Conservation (phyloP, 2,329 filamentous ascomycete genomes). For the Lomentospora prolificans region DNA sequence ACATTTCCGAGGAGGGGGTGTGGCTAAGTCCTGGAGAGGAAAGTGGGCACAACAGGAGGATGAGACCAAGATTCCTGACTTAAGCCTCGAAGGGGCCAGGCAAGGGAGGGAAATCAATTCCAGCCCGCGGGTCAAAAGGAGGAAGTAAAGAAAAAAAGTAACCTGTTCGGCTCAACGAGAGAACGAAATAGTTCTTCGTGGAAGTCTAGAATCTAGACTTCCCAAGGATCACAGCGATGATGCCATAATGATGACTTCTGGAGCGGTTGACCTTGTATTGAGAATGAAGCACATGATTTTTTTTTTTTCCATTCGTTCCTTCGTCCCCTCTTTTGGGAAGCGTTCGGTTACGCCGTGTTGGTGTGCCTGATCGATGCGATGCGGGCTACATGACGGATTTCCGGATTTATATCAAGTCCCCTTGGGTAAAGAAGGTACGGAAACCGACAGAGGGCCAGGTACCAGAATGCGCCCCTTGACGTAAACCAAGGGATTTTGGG, state of each 20-base stretch:
- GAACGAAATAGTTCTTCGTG: neutral
- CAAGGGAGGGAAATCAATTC: too few relatives aligned
- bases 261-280: neutral
- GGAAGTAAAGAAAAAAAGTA: neutral
- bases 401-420: conserved; percentile 1
- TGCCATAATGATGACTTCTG: neutral
- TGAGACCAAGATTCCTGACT: too few relatives aligned
- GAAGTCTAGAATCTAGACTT: neutral
- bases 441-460: neutral
- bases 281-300: neutral
- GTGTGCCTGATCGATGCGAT: neutral
- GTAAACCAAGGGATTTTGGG: neutral
- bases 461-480: neutral
- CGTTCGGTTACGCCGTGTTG: too few relatives aligned
- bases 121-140: too few relatives aligned
- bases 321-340: too few relatives aligned
- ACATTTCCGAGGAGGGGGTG: too few relatives aligned
- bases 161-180: neutral
- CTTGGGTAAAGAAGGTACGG: neutral
- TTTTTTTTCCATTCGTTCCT: neutral
- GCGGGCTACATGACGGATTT: neutral
- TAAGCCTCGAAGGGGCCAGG: too few relatives aligned
- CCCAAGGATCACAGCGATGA: neutral
- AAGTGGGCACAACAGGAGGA: too few relatives aligned
- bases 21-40: too few relatives aligned